Conservation (phyloP, 164 flowering plant genomes). For the Vitis vinifera region ASM3070453v1 NC_081809.1:19057001-19057500, state of each 20-base stretch:
- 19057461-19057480: too few species aligned
- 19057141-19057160: slow-evolving; percentile 79
- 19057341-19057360: too few species aligned
- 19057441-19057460: too few species aligned
- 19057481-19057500: too few species aligned
- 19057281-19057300: too few species aligned
- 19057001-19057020: background rate
- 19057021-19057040: background rate
- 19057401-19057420: too few species aligned
- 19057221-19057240: slow-evolving; percentile 42
- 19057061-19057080: background rate
- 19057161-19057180: slow-evolving; percentile 64
- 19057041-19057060: background rate
- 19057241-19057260: background rate
- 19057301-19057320: too few species aligned
- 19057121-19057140: slow-evolving; percentile 65
- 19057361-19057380: too few species aligned
- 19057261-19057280: background rate
- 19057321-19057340: too few species aligned
- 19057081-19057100: slow-evolving; percentile 73
- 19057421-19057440: too few species aligned
- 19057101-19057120: slow-evolving; percentile 78
- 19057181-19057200: slow-evolving; percentile 95
- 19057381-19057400: too few species aligned
- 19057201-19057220: slow-evolving; percentile 99